Conservation (phyloP, 805 yeast genomes). For the Lipomyces japonicus region DNA sequence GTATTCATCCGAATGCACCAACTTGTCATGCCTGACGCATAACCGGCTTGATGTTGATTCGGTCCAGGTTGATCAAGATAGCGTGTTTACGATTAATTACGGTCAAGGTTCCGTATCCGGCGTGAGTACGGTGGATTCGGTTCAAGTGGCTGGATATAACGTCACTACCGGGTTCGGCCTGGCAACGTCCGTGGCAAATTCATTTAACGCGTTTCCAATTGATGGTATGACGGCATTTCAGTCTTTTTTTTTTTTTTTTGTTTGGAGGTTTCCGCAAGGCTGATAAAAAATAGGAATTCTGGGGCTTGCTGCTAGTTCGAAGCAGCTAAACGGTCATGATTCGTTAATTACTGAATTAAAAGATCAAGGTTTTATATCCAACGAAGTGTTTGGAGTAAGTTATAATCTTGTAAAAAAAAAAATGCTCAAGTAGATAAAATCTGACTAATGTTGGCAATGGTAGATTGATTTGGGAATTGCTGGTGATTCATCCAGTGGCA, state of each 20-base stretch:
- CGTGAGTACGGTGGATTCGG: conserved; percentile 41
- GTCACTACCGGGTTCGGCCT: conserved; percentile 48
- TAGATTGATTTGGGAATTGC: conserved; percentile 41
- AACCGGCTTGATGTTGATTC: conserved; percentile 9
- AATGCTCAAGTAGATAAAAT: no score
- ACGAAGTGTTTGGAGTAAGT: conserved; percentile 44
- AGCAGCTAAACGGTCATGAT: conserved; percentile 36
- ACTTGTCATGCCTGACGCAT: conserved; percentile 43
- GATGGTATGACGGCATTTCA: conserved; percentile 38
- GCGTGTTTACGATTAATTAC: conserved; percentile 48
- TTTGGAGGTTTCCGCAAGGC: not conserved
- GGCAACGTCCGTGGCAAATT: conserved; percentile 50
- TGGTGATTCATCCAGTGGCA: conserved; percentile 39
- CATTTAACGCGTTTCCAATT: conserved; percentile 50
- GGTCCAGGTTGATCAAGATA: conserved; percentile 27
- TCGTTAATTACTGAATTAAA: conserved; percentile 31
- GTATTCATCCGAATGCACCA: conserved; percentile 50
- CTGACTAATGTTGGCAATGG: not conserved
- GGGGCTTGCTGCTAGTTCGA: conserved; percentile 52
- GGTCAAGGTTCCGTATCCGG: conserved; percentile 56
- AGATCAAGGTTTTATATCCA: conserved; percentile 29
- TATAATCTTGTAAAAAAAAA: not conserved
- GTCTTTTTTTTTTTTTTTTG: no score
- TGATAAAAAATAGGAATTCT: conserved; percentile 42
- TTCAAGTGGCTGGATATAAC: conserved; percentile 41